Percentiles rank a stretch among this genome's conserved stretches.
Conservation (phyloP, 73 alveolate species). For the Paramecium pentaurelia region DNA sequence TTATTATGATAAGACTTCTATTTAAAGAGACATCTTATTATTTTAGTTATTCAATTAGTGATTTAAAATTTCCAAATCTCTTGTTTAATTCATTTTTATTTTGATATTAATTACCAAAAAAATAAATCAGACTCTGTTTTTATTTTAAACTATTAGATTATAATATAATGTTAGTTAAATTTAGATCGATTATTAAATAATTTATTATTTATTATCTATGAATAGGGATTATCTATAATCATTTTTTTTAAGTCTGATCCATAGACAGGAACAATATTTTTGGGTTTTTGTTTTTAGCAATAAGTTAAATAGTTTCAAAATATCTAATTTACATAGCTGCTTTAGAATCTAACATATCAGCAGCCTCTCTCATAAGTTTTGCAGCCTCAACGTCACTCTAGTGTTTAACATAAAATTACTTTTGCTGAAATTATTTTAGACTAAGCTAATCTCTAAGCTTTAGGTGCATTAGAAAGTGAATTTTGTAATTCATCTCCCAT, state of each 20-base stretch:
- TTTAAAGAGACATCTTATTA: background rate
- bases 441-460: constrained; percentile 40
- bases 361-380: constrained; percentile 58
- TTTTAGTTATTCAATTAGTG: background rate
- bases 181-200: background rate
- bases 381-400: constrained; percentile 61
- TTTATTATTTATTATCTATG: background rate
- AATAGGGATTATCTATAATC: background rate
- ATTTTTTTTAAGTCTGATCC: constrained; percentile 10
- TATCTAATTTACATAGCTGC: constrained; percentile 64
- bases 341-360: constrained; percentile 54
- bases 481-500: constrained; percentile 1
- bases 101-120: background rate
- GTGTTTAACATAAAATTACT: background rate
- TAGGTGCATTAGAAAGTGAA: constrained; percentile 49
- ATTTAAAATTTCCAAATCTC: background rate
- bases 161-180: background rate
- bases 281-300: constrained; percentile 35
- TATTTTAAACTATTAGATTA: background rate
- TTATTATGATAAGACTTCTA: background rate
- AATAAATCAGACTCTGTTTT: background rate
- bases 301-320: constrained; percentile 44
- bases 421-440: constrained; percentile 56
- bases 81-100: background rate
- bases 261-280: constrained; percentile 34